Percentiles rank a stretch among this genome's conserved stretches.
These are phyloP conservation scores for Apiotrichum sp. DNA, from an alignment of 1,284 basidiomycete species.

Conservation along the genomic window DNA sequence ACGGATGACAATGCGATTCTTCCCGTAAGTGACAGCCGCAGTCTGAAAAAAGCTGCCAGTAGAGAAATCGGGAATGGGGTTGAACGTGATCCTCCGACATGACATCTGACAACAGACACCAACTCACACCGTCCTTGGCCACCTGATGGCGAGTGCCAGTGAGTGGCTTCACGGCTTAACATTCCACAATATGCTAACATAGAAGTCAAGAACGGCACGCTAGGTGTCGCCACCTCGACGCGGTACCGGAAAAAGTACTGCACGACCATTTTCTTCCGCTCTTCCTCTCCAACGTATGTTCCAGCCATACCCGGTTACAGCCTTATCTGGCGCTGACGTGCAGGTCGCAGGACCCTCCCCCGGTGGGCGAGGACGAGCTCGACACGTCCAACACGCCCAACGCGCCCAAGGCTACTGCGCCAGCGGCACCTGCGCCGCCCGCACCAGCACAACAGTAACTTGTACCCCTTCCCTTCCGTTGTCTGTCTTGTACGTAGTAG, in stretches of 20 bases:
- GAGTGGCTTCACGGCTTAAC: background rate
- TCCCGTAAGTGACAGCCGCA: conserved; percentile 46
- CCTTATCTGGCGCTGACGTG: background rate
- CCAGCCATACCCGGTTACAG: no score
- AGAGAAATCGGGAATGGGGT: no score
- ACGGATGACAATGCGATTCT: conserved; percentile 86
- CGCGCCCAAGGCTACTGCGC: background rate
- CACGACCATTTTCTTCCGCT: conserved; percentile 57
- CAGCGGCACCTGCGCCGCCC: no score
- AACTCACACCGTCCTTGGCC: conserved; percentile 90
- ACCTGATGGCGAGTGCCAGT: conserved; percentile 64
- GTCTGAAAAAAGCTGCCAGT: no score
- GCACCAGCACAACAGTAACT: no score
- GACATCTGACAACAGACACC: conserved; percentile 54
- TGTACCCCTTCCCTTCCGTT: no score
- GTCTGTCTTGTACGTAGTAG: no score
- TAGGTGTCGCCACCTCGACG: conserved; percentile 89
- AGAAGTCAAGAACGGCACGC: conserved; percentile 86
- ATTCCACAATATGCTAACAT: background rate
- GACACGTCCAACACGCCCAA: background rate
- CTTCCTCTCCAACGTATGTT: conserved; percentile 1
- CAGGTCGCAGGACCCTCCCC: background rate
- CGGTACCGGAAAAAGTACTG: conserved; percentile 87
- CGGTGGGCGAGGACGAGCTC: background rate
- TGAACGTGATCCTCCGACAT: background rate